phyloP scores from a whole-genome alignment of 495 filamentous ascomycete genomes.

The Parmelia sp. region DNA sequence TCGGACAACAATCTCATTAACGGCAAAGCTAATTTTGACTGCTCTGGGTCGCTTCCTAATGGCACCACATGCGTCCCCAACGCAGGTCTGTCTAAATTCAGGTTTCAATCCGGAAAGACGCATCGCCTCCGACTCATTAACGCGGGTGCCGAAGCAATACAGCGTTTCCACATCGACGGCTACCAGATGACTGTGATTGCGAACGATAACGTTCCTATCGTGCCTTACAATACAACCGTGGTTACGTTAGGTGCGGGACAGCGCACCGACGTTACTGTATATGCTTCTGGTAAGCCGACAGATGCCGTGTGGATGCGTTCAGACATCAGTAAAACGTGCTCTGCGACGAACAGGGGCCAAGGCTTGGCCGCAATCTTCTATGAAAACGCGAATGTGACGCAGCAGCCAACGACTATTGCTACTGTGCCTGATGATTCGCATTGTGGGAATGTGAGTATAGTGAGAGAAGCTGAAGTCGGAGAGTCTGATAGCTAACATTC shows the following conservation, averaged over 20 bases:
- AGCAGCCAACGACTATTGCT: slow-evolving; percentile 1
- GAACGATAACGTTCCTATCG: slow-evolving; percentile 44
- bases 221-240: slow-evolving; percentile 26
- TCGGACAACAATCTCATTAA: slow-evolving; percentile 47
- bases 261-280: slow-evolving; percentile 11
- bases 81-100: slow-evolving; percentile 30
- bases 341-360: neutral
- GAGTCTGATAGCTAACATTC: too few relatives aligned
- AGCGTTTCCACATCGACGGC: slow-evolving; percentile 38
- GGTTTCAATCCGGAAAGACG: slow-evolving; percentile 38
- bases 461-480: too few relatives aligned
- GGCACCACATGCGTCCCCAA: slow-evolving; percentile 35
- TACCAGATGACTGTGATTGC: slow-evolving; percentile 38
- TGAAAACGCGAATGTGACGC: slow-evolving; percentile 7
- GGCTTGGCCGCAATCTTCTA: slow-evolving; percentile 16
- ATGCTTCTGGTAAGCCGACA: slow-evolving; percentile 23
- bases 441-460: slow-evolving; percentile 30
- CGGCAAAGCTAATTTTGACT: slow-evolving; percentile 43
- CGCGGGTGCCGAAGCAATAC: slow-evolving; percentile 43
- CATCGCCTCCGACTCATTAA: slow-evolving; percentile 56
- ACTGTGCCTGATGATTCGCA: neutral
- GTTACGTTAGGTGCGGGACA: slow-evolving; percentile 18
- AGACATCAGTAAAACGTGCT: slow-evolving; percentile 7
- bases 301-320: slow-evolving; percentile 37
- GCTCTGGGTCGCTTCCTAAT: slow-evolving; percentile 26